Conservation (phyloP, 306 rosid species). For the Mucuna pruriens region DNA sequence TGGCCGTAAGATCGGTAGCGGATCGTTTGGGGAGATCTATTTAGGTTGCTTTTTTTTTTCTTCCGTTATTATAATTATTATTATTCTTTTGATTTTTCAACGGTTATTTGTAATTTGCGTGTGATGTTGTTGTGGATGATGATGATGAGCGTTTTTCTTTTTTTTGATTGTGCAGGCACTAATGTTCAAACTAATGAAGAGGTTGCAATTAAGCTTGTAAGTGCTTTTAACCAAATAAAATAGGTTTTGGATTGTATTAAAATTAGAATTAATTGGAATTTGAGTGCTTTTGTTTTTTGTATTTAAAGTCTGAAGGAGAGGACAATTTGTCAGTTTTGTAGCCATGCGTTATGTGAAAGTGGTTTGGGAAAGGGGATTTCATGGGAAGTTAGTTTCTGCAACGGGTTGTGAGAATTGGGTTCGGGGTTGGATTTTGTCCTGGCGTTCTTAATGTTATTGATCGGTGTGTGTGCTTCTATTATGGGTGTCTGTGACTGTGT, state of each 20-base stretch:
- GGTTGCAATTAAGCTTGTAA: conserved; percentile 96
- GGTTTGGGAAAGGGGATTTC: not conserved
- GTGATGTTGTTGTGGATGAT: conserved; percentile 18
- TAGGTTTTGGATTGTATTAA: not conserved
- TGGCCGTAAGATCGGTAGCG: conserved; percentile 92
- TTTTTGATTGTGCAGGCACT: conserved; percentile 62
- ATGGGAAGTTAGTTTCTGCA: conserved; percentile 25
- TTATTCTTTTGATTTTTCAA: not conserved
- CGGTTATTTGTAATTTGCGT: not conserved
- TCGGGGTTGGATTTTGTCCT: not conserved
- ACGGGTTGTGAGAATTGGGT: conserved; percentile 19
- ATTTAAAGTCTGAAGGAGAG: not conserved
- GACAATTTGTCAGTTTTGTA: not conserved
- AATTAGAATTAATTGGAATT: not conserved
- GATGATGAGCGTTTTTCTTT: not conserved
- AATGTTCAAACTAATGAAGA: conserved; percentile 96
- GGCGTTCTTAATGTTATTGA: not conserved
- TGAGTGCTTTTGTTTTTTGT: not conserved
- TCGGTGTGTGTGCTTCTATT: not conserved
- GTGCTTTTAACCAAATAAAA: conserved; percentile 42
- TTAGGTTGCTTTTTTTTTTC: conserved; percentile 50
- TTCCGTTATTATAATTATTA: not conserved
- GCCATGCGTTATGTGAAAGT: conserved; percentile 17
- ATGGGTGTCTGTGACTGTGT: not conserved
- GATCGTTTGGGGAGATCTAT: conserved; percentile 96